Base-by-base conservation (phyloP, 176 grass and related monocot species). In the Miscanthus lutarioriparius region DNA sequence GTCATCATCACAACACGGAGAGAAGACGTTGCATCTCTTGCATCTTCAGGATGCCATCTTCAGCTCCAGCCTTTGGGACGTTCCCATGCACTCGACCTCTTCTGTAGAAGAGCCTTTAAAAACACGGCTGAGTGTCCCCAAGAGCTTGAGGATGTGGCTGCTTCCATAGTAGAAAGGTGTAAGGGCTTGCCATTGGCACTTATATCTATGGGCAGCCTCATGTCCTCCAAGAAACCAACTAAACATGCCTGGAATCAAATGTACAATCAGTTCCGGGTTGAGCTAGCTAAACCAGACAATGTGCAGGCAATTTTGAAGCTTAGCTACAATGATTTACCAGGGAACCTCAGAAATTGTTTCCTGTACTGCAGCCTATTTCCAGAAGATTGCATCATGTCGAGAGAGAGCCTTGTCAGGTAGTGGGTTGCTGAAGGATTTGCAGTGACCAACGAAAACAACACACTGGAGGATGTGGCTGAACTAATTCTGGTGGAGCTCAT, bases 361-460 rank as follows among this genome's bases (percentile, higher is more conserved):
- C 63, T 89, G 25, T 89, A 89, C 49, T 89, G 90, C 78, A 66
- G 80, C 74, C n/a, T 94, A 19, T 75, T 91, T 74, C 83, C 86
- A 10, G 84, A 89, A 79, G 86, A 89, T 63, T 84, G 48, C 71
- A 23, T 47, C 1, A 85, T 94, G 59, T 28, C 47, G 70, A 86
- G 86, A 45, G 83, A 91, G 22, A 87, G 45, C 74, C 67, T 91
- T 56, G 76, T 94, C 12, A 80, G 92, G 76, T 26, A 89, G 70
- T 94, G 86, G 92, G 76, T 94, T 43, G 89, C 89, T 5, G 89
- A 94, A 64, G 89, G 89, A 11, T 87, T 94, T 44, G 86, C 43
- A 20, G 39, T 70, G 56, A 36, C 59, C 28, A 85, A 23, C 15
- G 75, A 74, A 28, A 26, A 32, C 2, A 84, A 62, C 43, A 84